Evolutionary conservation across 495 filamentous ascomycete genomes (phyloP), one percentile per base, ranked within the genome.

Genomic region (Daldinia childiae): DNA sequence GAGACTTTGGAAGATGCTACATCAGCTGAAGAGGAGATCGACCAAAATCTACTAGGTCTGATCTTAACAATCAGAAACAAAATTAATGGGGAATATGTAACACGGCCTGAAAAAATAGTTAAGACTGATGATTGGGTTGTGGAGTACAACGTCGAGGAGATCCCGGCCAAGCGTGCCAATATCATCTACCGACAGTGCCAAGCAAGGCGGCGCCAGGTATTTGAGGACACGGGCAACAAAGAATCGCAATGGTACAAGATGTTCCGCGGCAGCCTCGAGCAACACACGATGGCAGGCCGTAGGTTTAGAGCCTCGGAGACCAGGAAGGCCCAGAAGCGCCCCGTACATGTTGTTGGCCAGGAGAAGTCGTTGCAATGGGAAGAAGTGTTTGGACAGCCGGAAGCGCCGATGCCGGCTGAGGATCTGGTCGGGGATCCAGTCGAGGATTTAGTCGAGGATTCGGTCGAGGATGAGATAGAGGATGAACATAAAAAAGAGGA

Each of bases 101-200:
- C 78, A 1, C 88, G 93, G 1, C 92, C 93, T 0, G 56, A 76
- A 0, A 52, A 83, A 1, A 76, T 96, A 45, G 48, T 0, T 1
- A 4, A 14, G 19, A 69, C 32, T 0, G 52, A 79, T 14, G 12
- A 68, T 0, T 99, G 95, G 95, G 78, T 79, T 0, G 80, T 98
- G 41, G 89, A 97, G 62, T 97, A 97, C 78, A 82, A 87, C 26
- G 76, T 97, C 32, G 79, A 83, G 50, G 91, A 95, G 73, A 75
- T 86, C 4, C 4, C 61, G 0, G 21, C 58, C 0, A 55, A 76
- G 3, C 71, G 80, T 0, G 86, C 85, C 2, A 70, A 77, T 26
- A 77, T 26, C 0, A 72, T 89, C 30, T 93, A 92, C 70, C 26
- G 81, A 15, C 74, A 76, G 54, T 78, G 84, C 29, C 82, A 86